Evolutionary conservation across 2,329 filamentous ascomycete genomes (phyloP), one percentile per base, ranked within the genome.

Genomic region (Pseudocercospora ulei): DNA sequence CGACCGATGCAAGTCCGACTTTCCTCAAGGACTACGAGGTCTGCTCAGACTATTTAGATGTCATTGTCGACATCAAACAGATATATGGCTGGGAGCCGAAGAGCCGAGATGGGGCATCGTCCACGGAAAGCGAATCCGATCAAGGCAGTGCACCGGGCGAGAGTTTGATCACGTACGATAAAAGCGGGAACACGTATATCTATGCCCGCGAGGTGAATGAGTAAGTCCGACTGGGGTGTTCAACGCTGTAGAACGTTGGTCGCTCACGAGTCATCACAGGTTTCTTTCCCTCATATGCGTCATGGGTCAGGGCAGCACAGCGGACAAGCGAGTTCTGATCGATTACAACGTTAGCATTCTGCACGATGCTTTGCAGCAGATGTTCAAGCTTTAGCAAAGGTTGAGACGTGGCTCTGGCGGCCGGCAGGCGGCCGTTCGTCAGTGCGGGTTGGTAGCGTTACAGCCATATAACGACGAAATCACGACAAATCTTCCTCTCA

Each of bases 21-120:
- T 88, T 96, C 57, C 90, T 95, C 72, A 82, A 83, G 26, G 88
- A 83, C 59, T 98, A 98, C 62, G 90, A 96, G 65, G 93, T 96
- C 57, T 98, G 90, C 66, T 93, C 85, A 34, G 90, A 98, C 60
- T 96, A 94, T 60, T 95, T 98, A 52, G 90, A 98, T 61, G 86
- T 96, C 44, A 93, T 98, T 46, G 88, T 96, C 42, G 90, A 98
- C 60, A 82, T 96, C 38, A 90, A 85, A 17, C 88, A 96, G 58
- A 80, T 98, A 24, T 98, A 95, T 58, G 88, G 87, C 29, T 96
- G 72, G 72, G 73, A 47, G 27, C 22, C 18, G 5, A 29, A 37
- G 19, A 31, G 28, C 9, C 38, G 41, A 25, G 44, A 38, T 7
- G 35, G 39, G 7, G 35, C 33, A 4, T 34, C 31, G 3, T 18